A percentile compares a stretch with the other conserved stretches of the same genome.
Conservation (phyloP, 192 early-diverging fungal genomes). For the Backusella morwellensis region DNA sequence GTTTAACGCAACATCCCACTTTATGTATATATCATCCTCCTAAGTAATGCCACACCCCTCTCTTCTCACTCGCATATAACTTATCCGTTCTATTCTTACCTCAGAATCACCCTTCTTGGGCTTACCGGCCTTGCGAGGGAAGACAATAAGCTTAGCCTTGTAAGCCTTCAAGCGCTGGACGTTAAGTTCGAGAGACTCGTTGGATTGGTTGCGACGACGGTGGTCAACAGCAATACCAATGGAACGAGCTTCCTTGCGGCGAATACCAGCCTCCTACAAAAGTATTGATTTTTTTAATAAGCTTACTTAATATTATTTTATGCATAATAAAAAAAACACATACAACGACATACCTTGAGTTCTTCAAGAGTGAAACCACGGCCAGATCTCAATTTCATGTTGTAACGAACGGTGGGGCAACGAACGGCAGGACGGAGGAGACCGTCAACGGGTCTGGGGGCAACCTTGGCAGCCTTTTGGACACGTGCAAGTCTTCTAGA, state of each 20-base stretch:
- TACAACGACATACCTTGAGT: conserved; percentile 72
- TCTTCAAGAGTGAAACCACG: conserved; percentile 99
- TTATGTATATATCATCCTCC: too few species aligned
- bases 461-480: conserved; percentile 94
- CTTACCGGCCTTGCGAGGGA: conserved; percentile 93
- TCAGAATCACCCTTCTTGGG: conserved; percentile 75
- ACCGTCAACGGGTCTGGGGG: conserved; percentile 95
- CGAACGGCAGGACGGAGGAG: conserved; percentile 95
- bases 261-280: conserved; percentile 82
- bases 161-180: conserved; percentile 94
- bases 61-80: neutral
- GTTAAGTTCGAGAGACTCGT: conserved; percentile 91
- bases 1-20: neutral
- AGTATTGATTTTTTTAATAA: neutral
- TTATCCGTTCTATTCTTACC: neutral
- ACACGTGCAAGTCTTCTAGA: conserved; percentile 82
- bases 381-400: conserved; percentile 94
- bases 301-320: neutral
- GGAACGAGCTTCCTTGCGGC: conserved; percentile 88
- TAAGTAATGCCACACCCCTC: neutral
- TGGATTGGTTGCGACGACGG: conserved; percentile 94
- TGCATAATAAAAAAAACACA: neutral
- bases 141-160: conserved; percentile 93
- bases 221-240: conserved; percentile 98
- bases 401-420: conserved; percentile 97